Conservation (phyloP, 2,329 filamentous ascomycete genomes). For the Penicillium sp. region DNA sequence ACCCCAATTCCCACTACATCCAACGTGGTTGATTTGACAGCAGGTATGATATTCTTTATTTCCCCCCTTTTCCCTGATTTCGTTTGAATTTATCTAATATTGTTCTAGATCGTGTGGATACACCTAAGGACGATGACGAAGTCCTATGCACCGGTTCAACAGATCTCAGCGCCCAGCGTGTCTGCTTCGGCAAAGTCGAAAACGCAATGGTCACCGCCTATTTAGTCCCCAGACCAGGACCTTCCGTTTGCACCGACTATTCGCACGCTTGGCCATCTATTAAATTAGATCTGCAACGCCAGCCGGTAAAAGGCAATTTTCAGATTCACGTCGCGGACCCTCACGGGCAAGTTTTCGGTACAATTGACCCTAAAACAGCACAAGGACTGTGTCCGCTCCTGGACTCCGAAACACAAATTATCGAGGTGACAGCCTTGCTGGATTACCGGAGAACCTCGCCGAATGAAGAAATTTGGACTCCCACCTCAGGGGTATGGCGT, state of each 20-base stretch:
- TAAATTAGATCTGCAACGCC: constrained; percentile 66
- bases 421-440: constrained; percentile 72
- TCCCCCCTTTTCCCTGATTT: background rate
- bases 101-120: constrained; percentile 17
- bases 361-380: constrained; percentile 67
- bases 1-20: constrained; percentile 50
- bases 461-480: constrained; percentile 63
- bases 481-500: constrained; percentile 59
- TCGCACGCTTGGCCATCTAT: constrained; percentile 66
- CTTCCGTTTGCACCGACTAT: constrained; percentile 55
- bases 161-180: constrained; percentile 64
- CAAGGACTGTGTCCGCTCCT: constrained; percentile 68
- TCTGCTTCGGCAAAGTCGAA: constrained; percentile 78
- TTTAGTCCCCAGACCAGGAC: constrained; percentile 66
- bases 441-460: constrained; percentile 61
- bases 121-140: constrained; percentile 35
- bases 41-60: constrained; percentile 24
- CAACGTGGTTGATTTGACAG: constrained; percentile 47
- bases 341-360: constrained; percentile 68
- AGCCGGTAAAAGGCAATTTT: constrained; percentile 52
- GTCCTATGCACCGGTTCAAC: constrained; percentile 50
- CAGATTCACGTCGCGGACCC: constrained; percentile 72
- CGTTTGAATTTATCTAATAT: constrained; percentile 18
- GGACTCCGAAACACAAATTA: constrained; percentile 59
- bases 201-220: constrained; percentile 64